Evolutionary conservation across 2,329 filamentous ascomycete genomes (phyloP).

Genomic region (Aspergillus floridensis): DNA sequence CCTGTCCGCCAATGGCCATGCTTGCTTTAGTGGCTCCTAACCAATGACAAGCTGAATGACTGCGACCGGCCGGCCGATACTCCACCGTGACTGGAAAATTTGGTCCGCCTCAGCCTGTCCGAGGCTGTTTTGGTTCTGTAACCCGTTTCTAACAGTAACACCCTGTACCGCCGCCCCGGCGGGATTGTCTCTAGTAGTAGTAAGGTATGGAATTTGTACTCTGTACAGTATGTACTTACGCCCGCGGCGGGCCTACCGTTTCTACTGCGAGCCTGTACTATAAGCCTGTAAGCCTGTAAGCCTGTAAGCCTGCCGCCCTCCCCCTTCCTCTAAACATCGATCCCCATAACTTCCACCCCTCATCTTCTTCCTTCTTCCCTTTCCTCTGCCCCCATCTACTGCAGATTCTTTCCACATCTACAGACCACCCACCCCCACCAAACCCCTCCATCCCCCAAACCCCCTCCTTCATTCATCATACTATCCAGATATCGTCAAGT

Average conservation of each 20-base stretch:
- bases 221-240: too few species aligned
- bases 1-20: conserved; percentile 25
- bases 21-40: conserved; percentile 10
- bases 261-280: not conserved
- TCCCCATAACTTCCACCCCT: conserved; percentile 17
- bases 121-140: conserved; percentile 18
- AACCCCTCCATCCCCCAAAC: not conserved
- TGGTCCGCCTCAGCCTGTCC: conserved; percentile 21
- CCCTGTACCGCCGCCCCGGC: conserved; percentile 10
- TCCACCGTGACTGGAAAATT: conserved; percentile 29
- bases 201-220: too few species aligned
- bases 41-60: conserved; percentile 23
- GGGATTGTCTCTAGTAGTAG: not conserved
- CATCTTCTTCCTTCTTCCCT: conserved; percentile 16
- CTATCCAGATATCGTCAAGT: conserved; percentile 66
- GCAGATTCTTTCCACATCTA: conserved; percentile 17
- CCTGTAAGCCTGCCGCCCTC: conserved; percentile 4
- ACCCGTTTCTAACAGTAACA: conserved; percentile 16
- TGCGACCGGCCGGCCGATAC: conserved; percentile 16
- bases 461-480: conserved; percentile 16
- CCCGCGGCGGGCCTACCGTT: too few species aligned
- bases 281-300: too few species aligned
- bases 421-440: not conserved
- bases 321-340: conserved; percentile 9
- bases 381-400: conserved; percentile 14